Evolutionary conservation across 2,329 filamentous ascomycete genomes (phyloP), one percentile per base, ranked within the genome.

Genomic region (Alternaria novae-zelandiae): DNA sequence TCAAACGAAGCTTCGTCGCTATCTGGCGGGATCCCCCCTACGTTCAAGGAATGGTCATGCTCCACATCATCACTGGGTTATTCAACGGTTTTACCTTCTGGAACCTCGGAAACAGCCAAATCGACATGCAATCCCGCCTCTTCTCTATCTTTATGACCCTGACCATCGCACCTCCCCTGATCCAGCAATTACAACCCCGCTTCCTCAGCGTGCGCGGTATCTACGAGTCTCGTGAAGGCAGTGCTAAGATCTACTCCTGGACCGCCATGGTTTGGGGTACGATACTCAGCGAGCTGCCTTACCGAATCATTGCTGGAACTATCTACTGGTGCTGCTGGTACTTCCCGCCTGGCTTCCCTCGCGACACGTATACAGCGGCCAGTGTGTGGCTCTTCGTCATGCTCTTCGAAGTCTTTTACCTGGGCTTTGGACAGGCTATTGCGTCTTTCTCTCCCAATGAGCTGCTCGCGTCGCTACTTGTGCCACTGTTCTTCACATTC

Each of bases 221-320:
- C 25, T 96, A 92, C 80, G 82, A 90, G 75, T 88, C 86, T 2
- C 86, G 92, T 6, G 92, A 96, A 77, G 86, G 89, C 53, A 91
- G 87, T n/a, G 88, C 90, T 15, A 93, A 93, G 77, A 93, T 93
- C 25, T 96, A 95, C 79, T 89, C 87, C 2, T 94, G 91, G 91
- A 79, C 86, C 13, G 90, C 91, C 0, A 92, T 91, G 79, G 86
- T 87, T 0, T 89, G 88, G 3, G 89, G 87, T 0, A 85, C 86
- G 2, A 85, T 93, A 6, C 69, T 92, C 1, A 89, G 87, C 15
- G 91, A 94, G 77, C 83, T 94, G 0, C 91, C 91, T 0, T 93
- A 92, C 68, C 85, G 86, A 0, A 80, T 93, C 12, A 75, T 92
- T 5, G 87, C 88, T 0, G 91, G 88, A 0, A 87, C 85, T 0